Base-by-base conservation (phyloP, 2,329 filamentous ascomycete genomes). In the Alternaria viburni region DNA sequence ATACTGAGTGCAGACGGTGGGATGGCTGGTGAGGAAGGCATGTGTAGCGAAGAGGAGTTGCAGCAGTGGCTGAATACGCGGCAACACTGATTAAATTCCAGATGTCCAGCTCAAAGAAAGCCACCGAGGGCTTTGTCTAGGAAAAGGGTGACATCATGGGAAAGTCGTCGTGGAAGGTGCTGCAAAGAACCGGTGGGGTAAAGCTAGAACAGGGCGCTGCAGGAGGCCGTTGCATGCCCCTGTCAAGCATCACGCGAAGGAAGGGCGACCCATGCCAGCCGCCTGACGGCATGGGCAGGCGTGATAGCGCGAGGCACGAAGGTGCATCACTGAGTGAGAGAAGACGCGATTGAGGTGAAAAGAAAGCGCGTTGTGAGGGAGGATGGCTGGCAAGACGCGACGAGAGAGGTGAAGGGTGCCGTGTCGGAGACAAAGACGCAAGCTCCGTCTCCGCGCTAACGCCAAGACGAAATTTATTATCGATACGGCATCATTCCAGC, bases 401-500 rank as follows among this genome's bases (percentile, higher is more conserved):
- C 26, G 28, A 41, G 19, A 17, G 46, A 13, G 36, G 32, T 30
- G 46, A 57, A 46, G n/a, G 43, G 54, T 19, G 59, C 25, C 49
- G 36, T 17, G 59, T 47, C 62, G 62, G 55, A 58, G 50, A 62
- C 59, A 41, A 54, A 11, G 46, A 54, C 8, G 45, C 54, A 58
- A 64, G 61, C 59, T 62, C 64, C 61, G 66, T 45, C 25, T 47
- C 50, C 55, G 26, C 46, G 59, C 57, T 51, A 63, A 62, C 54
- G 66, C 66, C 61, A 67, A 63, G 66, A 54, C 66, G 62, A 69
- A 67, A 69, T 69, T 70, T 69, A 52, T 67, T 64, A 64, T 65
- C 59, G 57, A 65, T 62, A 55, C 11, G 28, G 56, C 49, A 17
- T 47, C 23, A 47, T 43, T 44, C n/a, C 47, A 47, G 57, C 50